Evolutionary conservation across 306 rosid species (phyloP), one percentile per base, ranked within the genome.

Genomic region (Neltuma alba): DNA sequence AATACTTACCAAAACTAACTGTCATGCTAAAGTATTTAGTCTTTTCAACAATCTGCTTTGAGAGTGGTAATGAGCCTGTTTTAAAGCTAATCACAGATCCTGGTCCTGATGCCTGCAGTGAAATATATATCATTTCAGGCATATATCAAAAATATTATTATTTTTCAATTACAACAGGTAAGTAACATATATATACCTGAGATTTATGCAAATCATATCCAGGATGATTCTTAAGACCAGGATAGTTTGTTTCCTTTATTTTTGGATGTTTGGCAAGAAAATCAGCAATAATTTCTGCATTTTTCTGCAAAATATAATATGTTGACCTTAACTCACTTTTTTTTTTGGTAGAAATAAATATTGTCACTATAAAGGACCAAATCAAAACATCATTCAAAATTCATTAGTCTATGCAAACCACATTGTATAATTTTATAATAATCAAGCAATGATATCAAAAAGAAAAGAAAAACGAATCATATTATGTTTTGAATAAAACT

Each of bases 261-360:
- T 82, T 91, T n/a, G 93, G 89, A 87, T 92, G 93, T 76, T 92
- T 81, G 31, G 86, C 78, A 27, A 94, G 97, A 86, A 89, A 94
- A 84, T 89, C 96, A 9, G 98, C 97, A 88, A 94, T 86, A 84
- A 87, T 89, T 71, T 94, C 95, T 23, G 98, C 98, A 84, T 92
- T 94, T 55, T 86, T 92, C 98, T 94, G 87, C 89, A 83, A 69
- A 69, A 76, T 60, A 70, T 72, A 37, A 6, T 37, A 37, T 37
- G 37, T 68, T 21, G 25, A n/a, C n/a, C n/a, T n/a, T n/a, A n/a
- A n/a, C n/a, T n/a, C n/a, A n/a, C n/a, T n/a, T n/a, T n/a, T n/a
- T n/a, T n/a, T n/a, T n/a, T n/a, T n/a, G n/a, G n/a, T n/a, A n/a
- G n/a, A n/a, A n/a, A n/a, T n/a, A n/a, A n/a, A n/a, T n/a, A n/a